Percentiles rank a stretch among this genome's conserved stretches.
Conservation (phyloP, 768 basidiomycete species). For the Punctularia strigosozonata region DNA sequence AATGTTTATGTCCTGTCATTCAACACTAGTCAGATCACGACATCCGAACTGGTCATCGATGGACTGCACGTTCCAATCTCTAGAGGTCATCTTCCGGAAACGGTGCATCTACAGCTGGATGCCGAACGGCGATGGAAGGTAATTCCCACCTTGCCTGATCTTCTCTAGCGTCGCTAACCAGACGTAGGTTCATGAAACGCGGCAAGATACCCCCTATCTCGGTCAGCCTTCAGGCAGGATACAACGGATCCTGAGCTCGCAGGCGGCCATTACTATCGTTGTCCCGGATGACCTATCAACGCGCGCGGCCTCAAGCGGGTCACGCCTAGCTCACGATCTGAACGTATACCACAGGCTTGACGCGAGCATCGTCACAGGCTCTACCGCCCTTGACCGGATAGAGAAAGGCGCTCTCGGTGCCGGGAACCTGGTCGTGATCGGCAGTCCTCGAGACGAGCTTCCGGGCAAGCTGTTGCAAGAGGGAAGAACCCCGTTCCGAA, state of each 20-base stretch:
- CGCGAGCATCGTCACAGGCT: conserved; percentile 38
- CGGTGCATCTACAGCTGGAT: not conserved
- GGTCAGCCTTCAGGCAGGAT: conserved; percentile 40
- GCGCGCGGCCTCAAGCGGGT: conserved; percentile 40
- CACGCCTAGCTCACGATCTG: conserved; percentile 58
- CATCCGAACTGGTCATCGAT: not conserved
- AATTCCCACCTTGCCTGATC: not conserved
- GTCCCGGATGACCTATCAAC: conserved; percentile 21
- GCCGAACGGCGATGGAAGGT: too few relatives aligned
- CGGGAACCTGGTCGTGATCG: conserved; percentile 53
- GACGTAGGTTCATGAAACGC: not conserved
- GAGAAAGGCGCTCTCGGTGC: conserved; percentile 14
- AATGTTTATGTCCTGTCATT: not conserved
- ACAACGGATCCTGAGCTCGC: conserved; percentile 50
- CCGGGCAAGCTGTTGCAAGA: not conserved
- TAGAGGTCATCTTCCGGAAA: not conserved
- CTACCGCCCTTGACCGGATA: conserved; percentile 19
- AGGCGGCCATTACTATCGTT: conserved; percentile 44
- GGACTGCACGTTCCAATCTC: not conserved
- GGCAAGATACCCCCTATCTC: conserved; percentile 2
- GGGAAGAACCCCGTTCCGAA: too few relatives aligned
- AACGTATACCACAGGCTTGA: conserved; percentile 62
- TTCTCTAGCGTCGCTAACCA: not conserved
- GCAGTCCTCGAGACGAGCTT: conserved; percentile 19
- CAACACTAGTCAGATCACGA: not conserved